These are phyloP conservation scores for maize (Zea mays) DNA, from an alignment of 176 grass and related monocot genomes.

Conservation along the genomic window DNA sequence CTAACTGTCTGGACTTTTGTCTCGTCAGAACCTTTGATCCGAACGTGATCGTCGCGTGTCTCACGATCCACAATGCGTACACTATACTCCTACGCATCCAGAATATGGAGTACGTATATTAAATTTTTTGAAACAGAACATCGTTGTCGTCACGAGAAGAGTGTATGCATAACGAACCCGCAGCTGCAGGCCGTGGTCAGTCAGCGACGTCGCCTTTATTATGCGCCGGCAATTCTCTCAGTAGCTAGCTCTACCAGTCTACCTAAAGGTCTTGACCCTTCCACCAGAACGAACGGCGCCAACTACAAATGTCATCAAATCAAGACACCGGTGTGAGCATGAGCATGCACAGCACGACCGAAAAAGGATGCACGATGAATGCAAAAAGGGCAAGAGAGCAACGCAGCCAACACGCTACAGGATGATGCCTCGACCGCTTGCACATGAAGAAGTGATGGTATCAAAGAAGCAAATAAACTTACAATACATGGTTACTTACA, in stretches of 20 bases:
- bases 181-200: neutral
- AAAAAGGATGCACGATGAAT: conserved; percentile 11
- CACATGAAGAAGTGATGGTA: conserved; percentile 16
- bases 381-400: neutral
- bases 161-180: conserved; percentile 1
- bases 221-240: conserved; percentile 25
- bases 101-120: neutral
- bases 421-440: neutral
- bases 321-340: conserved; percentile 3
- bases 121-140: neutral
- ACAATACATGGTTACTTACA: conserved; percentile 27
- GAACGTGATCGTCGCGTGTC: conserved; percentile 9
- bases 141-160: conserved; percentile 5
- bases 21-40: neutral
- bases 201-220: conserved; percentile 26
- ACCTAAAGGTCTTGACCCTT: no score
- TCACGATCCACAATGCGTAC: neutral
- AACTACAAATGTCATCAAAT: conserved; percentile 22
- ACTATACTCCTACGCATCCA: no score
- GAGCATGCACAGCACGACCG: neutral
- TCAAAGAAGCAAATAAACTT: neutral
- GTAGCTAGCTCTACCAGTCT: no score
- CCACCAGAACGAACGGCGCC: conserved; percentile 25
- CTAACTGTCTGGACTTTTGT: neutral
- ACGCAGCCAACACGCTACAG: neutral